Conservation (phyloP, 2,329 filamentous ascomycete genomes). For the Colletotrichum eleusines region DNA sequence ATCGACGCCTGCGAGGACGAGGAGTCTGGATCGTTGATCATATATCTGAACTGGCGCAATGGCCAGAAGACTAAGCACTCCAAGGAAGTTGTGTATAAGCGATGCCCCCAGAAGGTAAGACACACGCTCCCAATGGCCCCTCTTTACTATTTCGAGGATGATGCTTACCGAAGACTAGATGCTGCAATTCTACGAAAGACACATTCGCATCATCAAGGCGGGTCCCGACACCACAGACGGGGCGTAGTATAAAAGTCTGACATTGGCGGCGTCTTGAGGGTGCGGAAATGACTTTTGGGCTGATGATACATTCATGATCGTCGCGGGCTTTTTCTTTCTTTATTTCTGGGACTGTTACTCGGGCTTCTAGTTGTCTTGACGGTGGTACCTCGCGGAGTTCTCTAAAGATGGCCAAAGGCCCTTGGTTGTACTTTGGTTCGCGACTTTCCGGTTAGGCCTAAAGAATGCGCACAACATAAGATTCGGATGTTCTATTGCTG, state of each 20-base stretch:
- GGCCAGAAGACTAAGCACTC: slow-evolving; percentile 80
- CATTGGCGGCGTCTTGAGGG: neutral
- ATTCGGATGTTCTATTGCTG: neutral
- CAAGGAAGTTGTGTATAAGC: slow-evolving; percentile 75
- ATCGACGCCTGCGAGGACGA: slow-evolving; percentile 81
- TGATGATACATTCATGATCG: neutral
- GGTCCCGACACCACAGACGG: slow-evolving; percentile 35
- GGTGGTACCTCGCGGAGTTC: neutral
- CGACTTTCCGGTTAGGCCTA: neutral
- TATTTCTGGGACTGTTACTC: neutral
- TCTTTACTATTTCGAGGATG: neutral
- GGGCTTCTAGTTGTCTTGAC: neutral
- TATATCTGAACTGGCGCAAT: slow-evolving; percentile 81
- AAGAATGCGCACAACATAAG: neutral
- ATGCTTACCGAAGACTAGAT: slow-evolving; percentile 56
- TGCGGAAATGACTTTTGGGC: slow-evolving; percentile 5
- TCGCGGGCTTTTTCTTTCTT: neutral
- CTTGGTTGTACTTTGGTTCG: neutral
- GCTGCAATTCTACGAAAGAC: slow-evolving; percentile 70
- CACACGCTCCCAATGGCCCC: neutral
- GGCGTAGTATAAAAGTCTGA: neutral
- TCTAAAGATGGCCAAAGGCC: neutral
- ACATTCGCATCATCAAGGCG: slow-evolving; percentile 65
- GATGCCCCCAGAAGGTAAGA: slow-evolving; percentile 81
- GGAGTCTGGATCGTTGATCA: slow-evolving; percentile 68